Evolutionary conservation across 768 basidiomycete species (phyloP).

Genomic region (Cubamyces sp.): DNA sequence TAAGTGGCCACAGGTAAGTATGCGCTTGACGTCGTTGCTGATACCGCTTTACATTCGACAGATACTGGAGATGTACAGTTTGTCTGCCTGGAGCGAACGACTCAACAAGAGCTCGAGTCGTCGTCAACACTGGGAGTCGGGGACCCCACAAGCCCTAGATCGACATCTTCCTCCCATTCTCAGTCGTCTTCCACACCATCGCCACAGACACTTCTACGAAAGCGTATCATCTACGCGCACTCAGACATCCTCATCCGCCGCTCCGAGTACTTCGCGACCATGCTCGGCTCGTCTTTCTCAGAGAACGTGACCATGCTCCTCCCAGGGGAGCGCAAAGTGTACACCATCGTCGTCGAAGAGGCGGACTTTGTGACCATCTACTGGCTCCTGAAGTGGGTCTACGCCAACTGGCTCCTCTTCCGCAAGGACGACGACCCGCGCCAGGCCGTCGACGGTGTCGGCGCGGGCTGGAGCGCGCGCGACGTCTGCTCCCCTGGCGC

Average conservation of each 20-base stretch:
- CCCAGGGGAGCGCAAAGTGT: slow-evolving; percentile 57
- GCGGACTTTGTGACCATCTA: slow-evolving; percentile 79
- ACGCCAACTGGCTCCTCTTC: slow-evolving; percentile 76
- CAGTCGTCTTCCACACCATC: slow-evolving; percentile 27
- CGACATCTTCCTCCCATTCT: slow-evolving; percentile 47
- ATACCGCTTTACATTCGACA: slow-evolving; percentile 26
- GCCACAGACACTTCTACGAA: slow-evolving; percentile 58
- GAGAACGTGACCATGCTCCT: slow-evolving; percentile 46
- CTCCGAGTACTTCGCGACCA: slow-evolving; percentile 81
- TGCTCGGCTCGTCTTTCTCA: slow-evolving; percentile 72
- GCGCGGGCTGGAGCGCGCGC: slow-evolving; percentile 66
- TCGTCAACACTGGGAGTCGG: slow-evolving; percentile 36
- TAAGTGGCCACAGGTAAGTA: slow-evolving; percentile 35
- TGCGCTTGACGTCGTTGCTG: not conserved
- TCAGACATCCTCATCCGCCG: slow-evolving; percentile 72
- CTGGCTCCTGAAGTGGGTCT: slow-evolving; percentile 78
- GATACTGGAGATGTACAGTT: slow-evolving; percentile 81
- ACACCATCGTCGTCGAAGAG: slow-evolving; percentile 75
- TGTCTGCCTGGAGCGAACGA: slow-evolving; percentile 64
- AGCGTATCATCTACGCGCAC: slow-evolving; percentile 77
- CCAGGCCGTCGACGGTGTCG: slow-evolving; percentile 65
- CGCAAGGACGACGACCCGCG: slow-evolving; percentile 71
- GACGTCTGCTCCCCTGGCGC: slow-evolving; percentile 51
- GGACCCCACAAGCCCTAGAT: slow-evolving; percentile 39
- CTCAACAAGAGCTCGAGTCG: slow-evolving; percentile 33